Percentiles rank a stretch among this genome's conserved stretches.
phyloP scores from a whole-genome alignment of 768 basidiomycete species.

The Termitomyces eurrhizus region DNA sequence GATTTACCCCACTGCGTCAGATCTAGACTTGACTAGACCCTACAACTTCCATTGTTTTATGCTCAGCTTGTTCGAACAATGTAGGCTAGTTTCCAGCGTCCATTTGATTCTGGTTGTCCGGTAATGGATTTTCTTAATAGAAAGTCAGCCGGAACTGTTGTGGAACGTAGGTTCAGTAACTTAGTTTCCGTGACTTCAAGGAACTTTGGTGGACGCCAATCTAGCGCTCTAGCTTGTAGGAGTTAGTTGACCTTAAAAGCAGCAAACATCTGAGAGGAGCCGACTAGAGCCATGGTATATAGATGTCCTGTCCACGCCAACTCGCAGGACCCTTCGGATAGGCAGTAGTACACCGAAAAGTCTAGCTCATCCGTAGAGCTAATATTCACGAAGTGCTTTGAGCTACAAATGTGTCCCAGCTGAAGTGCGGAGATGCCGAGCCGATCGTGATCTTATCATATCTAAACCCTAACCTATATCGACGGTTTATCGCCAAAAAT shows the following conservation, averaged over 20 bases:
- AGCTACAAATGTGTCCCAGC: background rate
- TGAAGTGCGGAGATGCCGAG: background rate
- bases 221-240: background rate
- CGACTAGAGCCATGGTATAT: background rate
- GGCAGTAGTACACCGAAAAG: background rate
- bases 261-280: background rate
- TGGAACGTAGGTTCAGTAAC: background rate
- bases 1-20: background rate
- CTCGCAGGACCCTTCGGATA: too few species aligned
- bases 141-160: background rate
- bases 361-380: too few species aligned
- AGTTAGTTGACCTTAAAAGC: background rate
- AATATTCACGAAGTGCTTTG: too few species aligned
- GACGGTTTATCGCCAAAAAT: conserved; percentile 6
- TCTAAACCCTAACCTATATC: conserved; percentile 13
- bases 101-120: background rate
- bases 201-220: background rate
- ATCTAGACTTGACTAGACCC: background rate
- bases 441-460: conserved; percentile 3
- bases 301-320: background rate
- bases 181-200: too few species aligned
- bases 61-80: background rate
- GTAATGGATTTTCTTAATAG: background rate
- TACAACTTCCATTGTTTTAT: background rate
- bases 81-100: background rate